Evolutionary conservation across 2,329 filamentous ascomycete species (phyloP).

Genomic region (Lachnellula subtilissima): DNA sequence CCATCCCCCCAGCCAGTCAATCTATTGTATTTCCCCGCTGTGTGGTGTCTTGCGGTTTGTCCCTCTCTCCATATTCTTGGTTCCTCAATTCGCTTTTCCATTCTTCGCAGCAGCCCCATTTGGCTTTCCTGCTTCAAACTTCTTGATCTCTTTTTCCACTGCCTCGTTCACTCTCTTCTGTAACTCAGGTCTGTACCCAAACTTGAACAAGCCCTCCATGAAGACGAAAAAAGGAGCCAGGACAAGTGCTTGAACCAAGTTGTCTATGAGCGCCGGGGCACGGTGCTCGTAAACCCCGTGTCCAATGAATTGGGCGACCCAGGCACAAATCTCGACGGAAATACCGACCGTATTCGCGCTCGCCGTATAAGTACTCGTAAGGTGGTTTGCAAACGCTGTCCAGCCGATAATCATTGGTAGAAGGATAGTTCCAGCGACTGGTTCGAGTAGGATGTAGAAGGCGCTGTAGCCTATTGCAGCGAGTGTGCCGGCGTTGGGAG

Average conservation of each 20-base stretch:
- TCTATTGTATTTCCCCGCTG: no score
- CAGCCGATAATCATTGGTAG: constrained; percentile 70
- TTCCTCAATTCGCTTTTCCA: constrained; percentile 43
- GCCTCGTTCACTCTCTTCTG: constrained; percentile 73
- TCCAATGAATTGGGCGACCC: constrained; percentile 87
- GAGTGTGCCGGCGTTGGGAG: constrained; percentile 62
- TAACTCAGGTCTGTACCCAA: constrained; percentile 86
- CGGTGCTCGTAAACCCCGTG: constrained; percentile 86
- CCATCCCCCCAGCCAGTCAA: no score
- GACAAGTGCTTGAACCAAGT: constrained; percentile 85
- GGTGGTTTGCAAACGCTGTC: constrained; percentile 71
- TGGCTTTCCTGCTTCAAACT: constrained; percentile 58
- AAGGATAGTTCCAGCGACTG: constrained; percentile 77
- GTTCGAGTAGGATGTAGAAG: constrained; percentile 88
- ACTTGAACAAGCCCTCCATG: constrained; percentile 85
- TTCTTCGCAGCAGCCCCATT: constrained; percentile 37
- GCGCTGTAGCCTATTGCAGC: constrained; percentile 63
- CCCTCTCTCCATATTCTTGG: not conserved
- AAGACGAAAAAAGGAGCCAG: constrained; percentile 95
- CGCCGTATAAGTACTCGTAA: constrained; percentile 47
- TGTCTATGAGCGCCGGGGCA: constrained; percentile 85
- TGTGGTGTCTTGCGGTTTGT: no score
- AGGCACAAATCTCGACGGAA: constrained; percentile 66
- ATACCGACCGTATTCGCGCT: constrained; percentile 54
- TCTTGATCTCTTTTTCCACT: constrained; percentile 71